These are phyloP conservation scores for Astragalus glycyphyllos DNA, from an alignment of 306 rosid species.

Conservation along the genomic window DNA sequence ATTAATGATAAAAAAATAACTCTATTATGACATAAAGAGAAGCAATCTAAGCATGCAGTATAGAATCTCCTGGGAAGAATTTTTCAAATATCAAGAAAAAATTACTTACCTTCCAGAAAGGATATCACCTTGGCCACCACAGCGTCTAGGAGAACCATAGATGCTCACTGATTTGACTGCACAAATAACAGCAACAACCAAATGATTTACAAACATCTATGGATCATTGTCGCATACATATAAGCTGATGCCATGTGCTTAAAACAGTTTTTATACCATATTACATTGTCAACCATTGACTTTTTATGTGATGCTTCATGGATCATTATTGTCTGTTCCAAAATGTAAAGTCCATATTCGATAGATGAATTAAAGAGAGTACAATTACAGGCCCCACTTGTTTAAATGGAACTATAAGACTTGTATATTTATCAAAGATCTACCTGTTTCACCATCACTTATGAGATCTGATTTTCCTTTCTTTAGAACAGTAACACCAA, in stretches of 20 bases:
- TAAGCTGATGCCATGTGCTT: not conserved
- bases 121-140: slow-evolving; percentile 96
- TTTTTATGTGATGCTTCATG: not conserved
- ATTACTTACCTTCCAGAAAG: slow-evolving; percentile 93
- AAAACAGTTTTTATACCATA: not conserved
- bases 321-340: slow-evolving; percentile 5
- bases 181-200: slow-evolving; percentile 29
- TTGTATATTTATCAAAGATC: slow-evolving; percentile 35
- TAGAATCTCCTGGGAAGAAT: not conserved
- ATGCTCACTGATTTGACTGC: slow-evolving; percentile 83
- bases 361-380: not conserved
- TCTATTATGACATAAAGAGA: not conserved
- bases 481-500: slow-evolving; percentile 81
- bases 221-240: not conserved
- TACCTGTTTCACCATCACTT: slow-evolving; percentile 84
- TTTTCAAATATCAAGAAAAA: slow-evolving; percentile 15
- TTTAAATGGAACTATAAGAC: not conserved
- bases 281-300: slow-evolving; percentile 5
- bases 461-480: slow-evolving; percentile 85
- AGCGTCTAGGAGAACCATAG: slow-evolving; percentile 90
- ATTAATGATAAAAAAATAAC: not conserved
- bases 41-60: slow-evolving; percentile 21
- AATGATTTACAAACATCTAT: slow-evolving; percentile 26
- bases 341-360: not conserved
- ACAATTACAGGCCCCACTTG: slow-evolving; percentile 1